phyloP scores from a whole-genome alignment of 139 green algal species.

The Micractinium sp. region DNA sequence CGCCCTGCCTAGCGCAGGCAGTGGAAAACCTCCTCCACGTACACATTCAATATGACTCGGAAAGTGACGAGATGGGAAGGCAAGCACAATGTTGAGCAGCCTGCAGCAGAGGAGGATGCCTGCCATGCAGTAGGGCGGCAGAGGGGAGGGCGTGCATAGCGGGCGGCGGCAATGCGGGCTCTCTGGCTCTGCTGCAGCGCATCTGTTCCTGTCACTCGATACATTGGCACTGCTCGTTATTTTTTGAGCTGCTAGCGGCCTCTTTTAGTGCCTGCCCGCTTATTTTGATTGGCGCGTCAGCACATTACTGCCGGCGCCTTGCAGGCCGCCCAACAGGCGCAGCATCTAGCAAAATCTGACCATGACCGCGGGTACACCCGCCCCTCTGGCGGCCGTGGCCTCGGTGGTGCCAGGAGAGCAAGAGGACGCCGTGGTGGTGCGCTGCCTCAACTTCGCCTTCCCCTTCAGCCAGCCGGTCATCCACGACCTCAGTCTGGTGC shows the following conservation, averaged over 20 bases:
- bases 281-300: no score
- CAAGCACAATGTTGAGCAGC: no score
- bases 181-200: background rate
- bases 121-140: no score
- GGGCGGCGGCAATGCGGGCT: background rate
- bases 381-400: background rate
- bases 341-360: background rate
- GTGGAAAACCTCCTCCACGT: no score
- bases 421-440: conserved; percentile 39
- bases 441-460: conserved; percentile 46
- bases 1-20: no score
- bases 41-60: no score
- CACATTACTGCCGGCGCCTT: background rate
- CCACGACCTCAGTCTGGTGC: conserved; percentile 55
- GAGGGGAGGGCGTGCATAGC: no score
- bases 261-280: background rate
- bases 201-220: background rate
- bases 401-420: background rate
- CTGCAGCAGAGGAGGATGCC: no score
- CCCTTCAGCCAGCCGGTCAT: conserved; percentile 30
- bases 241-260: background rate
- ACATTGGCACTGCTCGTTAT: background rate
- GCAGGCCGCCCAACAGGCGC: background rate
- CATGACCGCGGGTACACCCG: background rate
- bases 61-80: no score